Percentiles rank a stretch among this genome's conserved stretches.
Evolutionary conservation across 1,139 yeast genomes (phyloP).

Genomic region (Geotrichum klebahnii): DNA sequence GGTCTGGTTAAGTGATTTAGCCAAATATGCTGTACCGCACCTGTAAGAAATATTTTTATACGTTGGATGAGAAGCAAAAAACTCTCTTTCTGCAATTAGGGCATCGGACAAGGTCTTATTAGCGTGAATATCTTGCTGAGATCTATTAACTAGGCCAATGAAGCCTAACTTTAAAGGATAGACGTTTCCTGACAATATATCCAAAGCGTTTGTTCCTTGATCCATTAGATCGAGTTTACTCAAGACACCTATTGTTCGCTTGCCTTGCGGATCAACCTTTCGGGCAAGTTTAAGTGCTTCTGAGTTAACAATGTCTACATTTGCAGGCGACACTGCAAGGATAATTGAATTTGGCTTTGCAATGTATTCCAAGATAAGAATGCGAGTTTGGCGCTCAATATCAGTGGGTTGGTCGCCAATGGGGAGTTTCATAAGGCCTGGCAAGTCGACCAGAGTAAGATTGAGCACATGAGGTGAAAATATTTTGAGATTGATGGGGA

Average conservation of each 20-base stretch:
- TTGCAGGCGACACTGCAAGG: conserved; percentile 95
- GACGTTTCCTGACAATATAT: conserved; percentile 86
- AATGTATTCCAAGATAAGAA: conserved; percentile 81
- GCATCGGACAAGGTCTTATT: conserved; percentile 79
- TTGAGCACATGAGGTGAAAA: conserved; percentile 86
- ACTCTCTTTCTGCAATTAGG: conserved; percentile 72
- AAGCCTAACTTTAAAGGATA: conserved; percentile 95
- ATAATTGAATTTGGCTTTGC: conserved; percentile 93
- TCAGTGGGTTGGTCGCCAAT: conserved; percentile 98
- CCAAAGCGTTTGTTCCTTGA: conserved; percentile 95
- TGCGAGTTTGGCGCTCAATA: conserved; percentile 89
- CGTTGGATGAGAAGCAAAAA: conserved; percentile 80
- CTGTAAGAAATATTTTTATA: conserved; percentile 78
- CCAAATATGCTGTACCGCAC: conserved; percentile 88
- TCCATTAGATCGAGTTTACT: conserved; percentile 96
- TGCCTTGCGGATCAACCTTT: conserved; percentile 95
- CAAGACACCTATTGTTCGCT: conserved; percentile 88
- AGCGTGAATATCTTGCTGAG: conserved; percentile 89
- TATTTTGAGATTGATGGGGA: conserved; percentile 88
- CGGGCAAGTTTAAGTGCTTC: conserved; percentile 93
- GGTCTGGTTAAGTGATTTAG: conserved; percentile 79
- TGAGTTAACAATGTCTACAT: conserved; percentile 92
- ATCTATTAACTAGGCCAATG: conserved; percentile 91
- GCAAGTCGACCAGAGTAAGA: conserved; percentile 88
- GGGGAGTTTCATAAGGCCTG: conserved; percentile 95